Base-by-base conservation (phyloP, 495 filamentous ascomycete species). In the Penicillium paxilli region DNA sequence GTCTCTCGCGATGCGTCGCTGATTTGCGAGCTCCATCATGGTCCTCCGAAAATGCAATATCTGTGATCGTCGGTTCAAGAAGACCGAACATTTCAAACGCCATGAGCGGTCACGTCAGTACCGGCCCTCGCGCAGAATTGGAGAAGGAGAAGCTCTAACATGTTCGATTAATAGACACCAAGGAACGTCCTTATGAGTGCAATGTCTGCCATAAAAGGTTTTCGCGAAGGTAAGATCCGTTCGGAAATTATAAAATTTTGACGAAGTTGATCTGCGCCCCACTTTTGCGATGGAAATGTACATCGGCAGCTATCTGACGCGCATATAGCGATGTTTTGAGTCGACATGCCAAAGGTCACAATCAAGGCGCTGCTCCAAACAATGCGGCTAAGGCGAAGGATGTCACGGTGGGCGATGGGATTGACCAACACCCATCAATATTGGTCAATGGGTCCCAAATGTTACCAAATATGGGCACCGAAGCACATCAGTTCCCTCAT, bases 81-180 rank as follows among this genome's bases (percentile, higher is more conserved):
- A 82, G 63, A 78, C 77, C 16, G 79, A 82, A 58, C 79, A 82
- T 67, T 74, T 76, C 57, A 80, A 80, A 56, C 75, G 79, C 20
- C 79, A 82, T 63, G 75, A 80, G 54, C 71, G 79, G 52, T 80
- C 77, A 24, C 77, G 79, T 82, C 63, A 70, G 78, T 71, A 12
- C 42, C 37, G 47, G 7, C 38, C 45, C 32, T 45, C 22, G 12
- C 17, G 30, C 28, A 47, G 23, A 19, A 38, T 7, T 45, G 30
- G 3, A n/a, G 5, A 14, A 32, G n/a, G 30, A 10, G 30, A 22
- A 33, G 14, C 28, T 28, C 54, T 64, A 46, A 61, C 51, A 16
- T 44, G 7, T 37, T 35, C 8, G 16, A 22, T n/a, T 6, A 35
- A 10, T 48, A 82, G 79, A 82, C 58, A 82, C 79, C 9, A 75